phyloP scores from a whole-genome alignment of 2,329 filamentous ascomycete genomes.

The Colletotrichum sansevieriae region DNA sequence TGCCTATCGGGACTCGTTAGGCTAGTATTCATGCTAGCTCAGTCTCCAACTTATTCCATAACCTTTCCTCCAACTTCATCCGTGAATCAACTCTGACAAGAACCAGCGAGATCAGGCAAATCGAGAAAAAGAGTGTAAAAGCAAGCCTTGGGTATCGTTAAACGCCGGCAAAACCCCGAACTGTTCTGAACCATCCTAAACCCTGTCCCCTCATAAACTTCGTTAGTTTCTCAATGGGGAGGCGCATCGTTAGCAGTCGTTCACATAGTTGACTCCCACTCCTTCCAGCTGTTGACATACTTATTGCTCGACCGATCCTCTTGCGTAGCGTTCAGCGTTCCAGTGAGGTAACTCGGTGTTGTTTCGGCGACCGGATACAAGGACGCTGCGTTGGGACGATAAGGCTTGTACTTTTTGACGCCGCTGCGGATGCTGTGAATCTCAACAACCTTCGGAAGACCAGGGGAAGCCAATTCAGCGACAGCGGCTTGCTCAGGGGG shows the following conservation, averaged over 20 bases:
- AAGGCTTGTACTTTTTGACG: conserved; percentile 37
- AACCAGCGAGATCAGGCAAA: conserved; percentile 17
- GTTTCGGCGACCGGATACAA: conserved; percentile 30
- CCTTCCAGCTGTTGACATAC: conserved; percentile 36
- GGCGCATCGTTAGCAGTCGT: not conserved
- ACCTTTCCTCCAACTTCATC: not conserved
- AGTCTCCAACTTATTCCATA: conserved; percentile 13
- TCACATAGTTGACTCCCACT: conserved; percentile 29
- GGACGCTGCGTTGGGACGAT: conserved; percentile 18
- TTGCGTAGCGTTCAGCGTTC: conserved; percentile 28
- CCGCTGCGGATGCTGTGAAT: conserved; percentile 39
- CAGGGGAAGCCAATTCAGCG: conserved; percentile 39
- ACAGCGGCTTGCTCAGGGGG: conserved; percentile 40
- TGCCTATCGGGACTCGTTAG: conserved; percentile 12
- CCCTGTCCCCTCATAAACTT: not conserved
- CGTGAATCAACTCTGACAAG: conserved; percentile 28
- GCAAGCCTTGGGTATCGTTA: conserved; percentile 35
- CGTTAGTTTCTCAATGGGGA: not conserved
- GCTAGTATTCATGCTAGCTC: conserved; percentile 8
- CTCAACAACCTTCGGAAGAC: conserved; percentile 39
- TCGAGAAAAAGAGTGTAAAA: conserved; percentile 7
- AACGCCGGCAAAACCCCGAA: conserved; percentile 28
- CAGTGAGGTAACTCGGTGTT: conserved; percentile 27
- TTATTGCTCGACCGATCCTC: conserved; percentile 18
- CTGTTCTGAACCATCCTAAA: not conserved